Percentiles rank a stretch among this genome's conserved stretches.
phyloP scores from a whole-genome alignment of 345 rosid species.

The Combretum micranthum region DNA sequence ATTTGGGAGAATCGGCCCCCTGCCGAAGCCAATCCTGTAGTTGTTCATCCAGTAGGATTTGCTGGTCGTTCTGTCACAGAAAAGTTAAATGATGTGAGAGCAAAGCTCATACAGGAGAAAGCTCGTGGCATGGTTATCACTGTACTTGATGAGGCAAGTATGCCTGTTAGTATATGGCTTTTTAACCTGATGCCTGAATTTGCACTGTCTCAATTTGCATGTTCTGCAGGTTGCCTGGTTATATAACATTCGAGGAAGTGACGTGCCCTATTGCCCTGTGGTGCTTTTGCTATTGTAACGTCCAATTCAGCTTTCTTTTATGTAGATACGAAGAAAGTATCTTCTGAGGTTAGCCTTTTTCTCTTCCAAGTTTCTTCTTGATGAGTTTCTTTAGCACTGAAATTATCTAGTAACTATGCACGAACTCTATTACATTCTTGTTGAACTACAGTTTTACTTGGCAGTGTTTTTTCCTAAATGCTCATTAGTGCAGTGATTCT shows the following conservation, averaged over 20 bases:
- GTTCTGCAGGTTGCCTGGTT: slow-evolving; percentile 92
- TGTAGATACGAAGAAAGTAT: slow-evolving; percentile 70
- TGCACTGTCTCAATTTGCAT: slow-evolving; percentile 1
- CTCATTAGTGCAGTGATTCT: too few relatives aligned
- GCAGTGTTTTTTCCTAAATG: too few relatives aligned
- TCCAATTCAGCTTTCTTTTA: slow-evolving; percentile 60
- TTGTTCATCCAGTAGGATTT: slow-evolving; percentile 63
- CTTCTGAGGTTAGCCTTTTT: slow-evolving; percentile 46
- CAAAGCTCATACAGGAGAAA: slow-evolving; percentile 39
- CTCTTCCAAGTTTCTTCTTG: neutral
- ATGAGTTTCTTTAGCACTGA: slow-evolving; percentile 2
- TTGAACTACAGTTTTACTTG: too few relatives aligned
- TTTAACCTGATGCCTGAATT: neutral
- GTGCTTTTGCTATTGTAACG: slow-evolving; percentile 84
- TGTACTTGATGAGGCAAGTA: slow-evolving; percentile 78
- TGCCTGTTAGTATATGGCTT: slow-evolving; percentile 1
- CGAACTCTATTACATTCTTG: too few relatives aligned
- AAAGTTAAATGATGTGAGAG: slow-evolving; percentile 62
- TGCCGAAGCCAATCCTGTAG: slow-evolving; percentile 46
- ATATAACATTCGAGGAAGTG: slow-evolving; percentile 86
- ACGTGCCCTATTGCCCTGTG: slow-evolving; percentile 84
- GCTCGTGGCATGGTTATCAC: slow-evolving; percentile 64
- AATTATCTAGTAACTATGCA: neutral
- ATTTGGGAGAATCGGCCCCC: slow-evolving; percentile 77
- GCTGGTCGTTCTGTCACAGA: slow-evolving; percentile 58